phyloP scores from a whole-genome alignment of 1,284 basidiomycete species.

The Fereydounia khargensis region DNA sequence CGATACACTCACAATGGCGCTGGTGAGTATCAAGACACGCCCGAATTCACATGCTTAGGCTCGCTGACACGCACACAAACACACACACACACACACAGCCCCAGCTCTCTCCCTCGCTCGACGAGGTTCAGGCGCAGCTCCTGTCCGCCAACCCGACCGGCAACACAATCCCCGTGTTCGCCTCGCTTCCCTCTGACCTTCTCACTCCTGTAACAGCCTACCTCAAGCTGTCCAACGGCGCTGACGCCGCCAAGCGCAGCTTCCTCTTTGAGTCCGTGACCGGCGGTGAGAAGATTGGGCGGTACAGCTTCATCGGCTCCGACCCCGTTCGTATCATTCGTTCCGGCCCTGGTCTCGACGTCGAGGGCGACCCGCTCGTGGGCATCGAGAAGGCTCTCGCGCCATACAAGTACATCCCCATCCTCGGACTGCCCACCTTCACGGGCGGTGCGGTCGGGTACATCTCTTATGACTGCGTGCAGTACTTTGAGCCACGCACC shows the following conservation, averaged over 20 bases:
- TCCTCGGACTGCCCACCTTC: constrained; percentile 88
- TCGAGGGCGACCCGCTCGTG: constrained; percentile 80
- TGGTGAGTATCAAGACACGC: no score
- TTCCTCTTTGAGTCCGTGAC: constrained; percentile 65
- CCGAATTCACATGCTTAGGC: no score
- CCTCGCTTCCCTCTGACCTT: constrained; percentile 90
- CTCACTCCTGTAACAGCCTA: constrained; percentile 97
- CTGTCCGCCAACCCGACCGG: constrained; percentile 59
- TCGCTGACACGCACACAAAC: no score
- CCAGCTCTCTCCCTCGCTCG: constrained; percentile 29
- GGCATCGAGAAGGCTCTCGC: constrained; percentile 82
- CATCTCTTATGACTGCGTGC: constrained; percentile 92
- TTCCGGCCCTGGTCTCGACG: constrained; percentile 79
- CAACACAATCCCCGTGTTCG: constrained; percentile 88
- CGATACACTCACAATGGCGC: no score
- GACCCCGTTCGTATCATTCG: constrained; percentile 90
- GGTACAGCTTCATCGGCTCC: constrained; percentile 94
- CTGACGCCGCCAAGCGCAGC: constrained; percentile 62
- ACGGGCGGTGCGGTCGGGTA: constrained; percentile 98
- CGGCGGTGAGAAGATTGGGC: constrained; percentile 82
- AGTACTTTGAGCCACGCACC: constrained; percentile 75
- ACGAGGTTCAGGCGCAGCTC: constrained; percentile 45
- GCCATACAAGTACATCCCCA: constrained; percentile 82
- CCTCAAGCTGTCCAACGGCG: constrained; percentile 84
- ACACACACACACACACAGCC: no score